Evolutionary conservation across 1,284 basidiomycete genomes (phyloP), one percentile per base, ranked within the genome.

Genomic region (Vanrija sp.): DNA sequence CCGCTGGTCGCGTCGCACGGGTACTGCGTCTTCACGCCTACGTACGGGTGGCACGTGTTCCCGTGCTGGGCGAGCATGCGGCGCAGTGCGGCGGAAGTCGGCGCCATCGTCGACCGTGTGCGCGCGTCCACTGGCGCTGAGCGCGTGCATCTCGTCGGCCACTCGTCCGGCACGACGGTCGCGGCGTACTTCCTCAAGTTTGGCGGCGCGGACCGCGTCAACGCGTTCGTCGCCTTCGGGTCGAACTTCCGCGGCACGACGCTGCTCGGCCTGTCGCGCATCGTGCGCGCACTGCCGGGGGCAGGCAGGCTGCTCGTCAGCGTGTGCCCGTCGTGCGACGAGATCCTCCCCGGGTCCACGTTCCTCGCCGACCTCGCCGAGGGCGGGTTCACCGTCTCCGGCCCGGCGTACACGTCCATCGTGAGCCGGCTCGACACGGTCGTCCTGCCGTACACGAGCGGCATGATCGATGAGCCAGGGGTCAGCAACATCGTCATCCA

Each of bases 211-310:
- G 23, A 5, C 43, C 16, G 39, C 21, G 49, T 51, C 25, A 18
- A 21, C 38, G 19, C 38, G 25, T 52, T 46, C n/a, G 51, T 52
- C 18, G 43, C 38, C 25, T 46, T 52, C 38, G 51, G 51, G 6
- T n/a, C 28, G 38, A 45, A 40, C 18, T 46, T 40, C 23, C 21
- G 44, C n/a, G 51, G 51, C n/a, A 46, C 51, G 12, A 16, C 21
- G 25, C 44, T 23, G 12, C 7, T 16, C 45, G 45, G 26, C 18
- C 28, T 46, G 5, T 21, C 12, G 29, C 28, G 18, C 10, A 8
- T n/a, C 6, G n/a, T 46, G 8, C 16, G n/a, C 16, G 29, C 45
- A 10, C 7, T 19, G 28, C 18, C 8, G 3, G 40, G 40, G n/a
- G 40, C 18, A 12, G 19, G 40, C 1, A 3, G 19, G n/a, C n/a